Base-by-base conservation (phyloP, 345 rosid genomes). In the Boechera divaricarpa region DNA sequence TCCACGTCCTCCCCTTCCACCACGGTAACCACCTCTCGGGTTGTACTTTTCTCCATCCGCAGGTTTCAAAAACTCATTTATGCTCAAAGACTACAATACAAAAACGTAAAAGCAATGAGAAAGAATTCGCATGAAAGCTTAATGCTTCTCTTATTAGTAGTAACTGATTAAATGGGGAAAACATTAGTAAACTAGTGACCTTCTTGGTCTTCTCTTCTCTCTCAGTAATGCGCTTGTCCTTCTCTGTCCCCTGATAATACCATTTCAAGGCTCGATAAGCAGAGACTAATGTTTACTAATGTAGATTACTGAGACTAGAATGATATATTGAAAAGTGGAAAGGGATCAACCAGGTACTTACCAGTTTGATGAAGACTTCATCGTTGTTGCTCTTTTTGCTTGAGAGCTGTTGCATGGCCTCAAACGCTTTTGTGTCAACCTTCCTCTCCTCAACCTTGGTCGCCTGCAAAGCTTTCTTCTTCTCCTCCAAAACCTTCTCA, bases 61-160 rank as follows among this genome's bases (percentile, higher is more conserved):
- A 55, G 93, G 91, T 82, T 85, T 90, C 85, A 88, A 79, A 82
- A 88, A 90, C 76, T 88, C 93, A 56, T 86, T 87, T 38, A 88
- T 84, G 89, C 82, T 86, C 70, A 90, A 76, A 61, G 90, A 67
- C 96, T 90, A 58, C 16, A 57, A 57, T 4, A 41, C 52, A 72
- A 33, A 47, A 36, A 45, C 5, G 7, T 28, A 13, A 1, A 32
- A 67, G 35, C 39, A 48, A 62, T 68, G 24, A 47, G 24, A 47
- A 16, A 70, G 38, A 6, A 49, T 29, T 62, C 5, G 5, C 33
- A 52, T 12, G 36, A 15, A 32, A 28, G 53, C 15, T 28, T 13
- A 49, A 45, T 16, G 9, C 38, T n/a, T 67, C 53, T 15, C 38
- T 60, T 2, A 10, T 59, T 35, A 32, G 13, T 59, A 13, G 51